Evolutionary conservation across 2,329 filamentous ascomycete genomes (phyloP).

Genomic region (Atkinsonella hypoxylon): DNA sequence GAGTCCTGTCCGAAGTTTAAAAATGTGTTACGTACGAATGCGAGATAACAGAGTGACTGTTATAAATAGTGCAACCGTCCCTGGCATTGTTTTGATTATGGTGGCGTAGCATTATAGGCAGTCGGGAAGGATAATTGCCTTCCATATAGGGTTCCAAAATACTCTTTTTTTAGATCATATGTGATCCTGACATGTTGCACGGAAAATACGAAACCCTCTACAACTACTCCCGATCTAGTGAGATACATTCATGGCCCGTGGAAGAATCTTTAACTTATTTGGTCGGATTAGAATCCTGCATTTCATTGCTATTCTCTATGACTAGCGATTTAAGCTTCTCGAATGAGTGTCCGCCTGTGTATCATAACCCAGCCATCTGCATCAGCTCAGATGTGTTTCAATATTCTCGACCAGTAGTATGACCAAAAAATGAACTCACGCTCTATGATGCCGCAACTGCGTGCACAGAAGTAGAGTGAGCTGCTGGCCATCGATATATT

Average conservation of each 20-base stretch:
- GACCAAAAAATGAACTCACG: too few relatives aligned
- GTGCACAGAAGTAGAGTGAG: too few relatives aligned
- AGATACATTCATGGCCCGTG: too few relatives aligned
- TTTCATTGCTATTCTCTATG: too few relatives aligned
- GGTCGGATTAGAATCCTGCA: too few relatives aligned
- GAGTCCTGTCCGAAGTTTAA: slow-evolving; percentile 89
- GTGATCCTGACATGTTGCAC: not conserved
- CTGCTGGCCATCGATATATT: not conserved
- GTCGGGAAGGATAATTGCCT: slow-evolving; percentile 28
- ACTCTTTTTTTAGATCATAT: slow-evolving; percentile 10
- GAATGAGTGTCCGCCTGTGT: too few relatives aligned
- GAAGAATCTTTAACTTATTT: too few relatives aligned
- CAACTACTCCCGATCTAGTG: too few relatives aligned
- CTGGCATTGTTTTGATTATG: slow-evolving; percentile 31
- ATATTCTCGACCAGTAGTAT: not conserved
- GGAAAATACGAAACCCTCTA: not conserved
- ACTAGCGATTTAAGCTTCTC: too few relatives aligned
- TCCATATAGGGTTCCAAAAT: slow-evolving; percentile 22
- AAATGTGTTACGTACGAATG: slow-evolving; percentile 26
- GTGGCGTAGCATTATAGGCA: slow-evolving; percentile 32
- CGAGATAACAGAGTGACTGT: slow-evolving; percentile 18
- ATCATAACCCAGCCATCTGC: too few relatives aligned
- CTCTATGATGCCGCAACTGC: too few relatives aligned
- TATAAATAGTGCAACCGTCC: slow-evolving; percentile 22
- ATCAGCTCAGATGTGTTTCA: not conserved